Base-by-base conservation (phyloP, 441 rosid species). In the Brassica balearica region DNA sequence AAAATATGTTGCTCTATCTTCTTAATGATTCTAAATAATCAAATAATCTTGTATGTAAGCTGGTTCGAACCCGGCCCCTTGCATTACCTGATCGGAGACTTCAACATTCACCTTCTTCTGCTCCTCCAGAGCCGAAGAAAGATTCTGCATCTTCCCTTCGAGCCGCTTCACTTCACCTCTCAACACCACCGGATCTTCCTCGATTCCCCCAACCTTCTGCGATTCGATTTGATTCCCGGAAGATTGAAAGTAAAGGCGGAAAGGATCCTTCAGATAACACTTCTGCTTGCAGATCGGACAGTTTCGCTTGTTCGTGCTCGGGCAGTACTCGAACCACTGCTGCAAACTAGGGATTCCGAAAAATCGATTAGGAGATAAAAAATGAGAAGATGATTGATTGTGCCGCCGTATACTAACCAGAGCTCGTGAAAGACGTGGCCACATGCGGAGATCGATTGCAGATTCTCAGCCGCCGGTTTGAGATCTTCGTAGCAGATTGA, bases 401-500 rank as follows among this genome's bases (percentile, higher is more conserved):
- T n/a, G 2, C 0, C 20, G 3, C 8, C n/a, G n/a, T n/a, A 38
- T 55, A 78, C 83, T 77, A 32, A 91, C 97, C 97, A 95, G 69
- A 90, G 90, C 69, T 92, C 96, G 82, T 93, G 97, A 85, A 95
- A 93, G 75, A 95, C 99, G 34, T 95, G 98, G 68, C 98, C 96
- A 68, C 97, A 93, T 25, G 89, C 84, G 62, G 97, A 86, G 79
- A 95, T 88, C 34, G 87, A 86, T 65, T 91, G 97, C 17, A 95
- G 92, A 79, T 90, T 91, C 79, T 92, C 97, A 71, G 79, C 84
- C 56, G 89, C 84, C 43, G 98, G 99, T 81, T 88, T 93, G 29
- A 93, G 97, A 82, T 95, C 98, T 84, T 95, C 98, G 75, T 87
- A 91, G 81, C 97, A 95, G 73, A 93, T 93, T 0, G 99, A 85